Percentiles rank a stretch among this genome's conserved stretches.
Conservation (phyloP, 352 stramenopile genomes). For the Phytophthora pluvialis region DNA sequence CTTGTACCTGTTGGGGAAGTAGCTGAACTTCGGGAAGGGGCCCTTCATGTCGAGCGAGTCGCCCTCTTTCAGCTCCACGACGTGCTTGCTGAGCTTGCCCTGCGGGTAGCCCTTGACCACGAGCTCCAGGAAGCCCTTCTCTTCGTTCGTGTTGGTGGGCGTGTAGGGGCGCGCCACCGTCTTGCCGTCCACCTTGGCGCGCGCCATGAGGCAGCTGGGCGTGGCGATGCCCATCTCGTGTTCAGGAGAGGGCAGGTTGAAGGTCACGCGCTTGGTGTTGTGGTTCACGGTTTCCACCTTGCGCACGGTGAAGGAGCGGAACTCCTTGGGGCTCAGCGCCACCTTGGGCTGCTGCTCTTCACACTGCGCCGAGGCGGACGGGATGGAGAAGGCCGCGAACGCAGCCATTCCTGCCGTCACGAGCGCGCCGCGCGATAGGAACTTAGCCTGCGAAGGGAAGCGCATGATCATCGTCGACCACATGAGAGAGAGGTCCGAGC, state of each 20-base stretch:
- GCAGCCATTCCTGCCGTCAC: slow-evolving; percentile 50
- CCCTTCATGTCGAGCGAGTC: slow-evolving; percentile 92
- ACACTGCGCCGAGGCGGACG: slow-evolving; percentile 23
- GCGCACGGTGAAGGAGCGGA: slow-evolving; percentile 77
- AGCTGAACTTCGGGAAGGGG: slow-evolving; percentile 87
- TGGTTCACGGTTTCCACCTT: slow-evolving; percentile 73
- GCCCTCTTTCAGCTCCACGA: slow-evolving; percentile 82
- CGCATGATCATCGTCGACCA: slow-evolving; percentile 59
- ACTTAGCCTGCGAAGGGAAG: slow-evolving; percentile 48
- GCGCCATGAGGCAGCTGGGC: slow-evolving; percentile 65
- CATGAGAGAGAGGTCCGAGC: slow-evolving; percentile 19
- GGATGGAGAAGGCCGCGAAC: slow-evolving; percentile 36
- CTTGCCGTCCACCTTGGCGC: slow-evolving; percentile 79
- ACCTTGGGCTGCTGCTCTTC: slow-evolving; percentile 45
- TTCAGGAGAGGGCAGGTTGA: slow-evolving; percentile 62
- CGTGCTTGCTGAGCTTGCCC: slow-evolving; percentile 88
- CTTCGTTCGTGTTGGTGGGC: slow-evolving; percentile 83
- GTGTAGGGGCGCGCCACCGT: slow-evolving; percentile 88
- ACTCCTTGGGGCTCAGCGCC: slow-evolving; percentile 69
- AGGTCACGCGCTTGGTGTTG: slow-evolving; percentile 84
- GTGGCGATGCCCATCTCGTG: slow-evolving; percentile 74
- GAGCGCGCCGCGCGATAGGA: slow-evolving; percentile 42
- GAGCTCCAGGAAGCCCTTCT: slow-evolving; percentile 86
- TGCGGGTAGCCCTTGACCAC: slow-evolving; percentile 92
- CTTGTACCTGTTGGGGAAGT: slow-evolving; percentile 90